Base-by-base conservation (phyloP, 1,284 basidiomycete species). In the Agroathelia rolfsii region DNA sequence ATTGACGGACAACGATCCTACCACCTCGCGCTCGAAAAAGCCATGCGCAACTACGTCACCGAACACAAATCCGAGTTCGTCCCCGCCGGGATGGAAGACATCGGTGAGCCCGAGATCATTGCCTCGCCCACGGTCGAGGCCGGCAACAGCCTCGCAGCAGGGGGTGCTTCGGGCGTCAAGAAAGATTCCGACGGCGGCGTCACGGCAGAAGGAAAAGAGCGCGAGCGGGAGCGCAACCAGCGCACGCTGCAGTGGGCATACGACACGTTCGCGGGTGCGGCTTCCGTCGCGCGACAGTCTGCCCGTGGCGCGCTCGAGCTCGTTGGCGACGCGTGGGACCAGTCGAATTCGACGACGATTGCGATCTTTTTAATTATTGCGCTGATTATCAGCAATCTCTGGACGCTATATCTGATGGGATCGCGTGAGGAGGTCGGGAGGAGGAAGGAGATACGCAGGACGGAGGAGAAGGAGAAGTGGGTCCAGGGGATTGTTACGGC, bases 1-100 rank as follows among this genome's bases (percentile, higher is more conserved):
- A 78, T 96, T 32, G 93, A 96, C n/a, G 94, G 95, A 2, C 94
- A 98, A 52, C 93, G 84, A 56, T 64, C 69, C 32, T 95, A 93
- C 53, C 89, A 96, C 51, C 51, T 57, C 11, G 90, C 90, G 26
- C 69, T 97, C 4, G 88, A 94, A 43, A 72, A 65, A 41, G 79
- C 78, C 5, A 92, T 97, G 78, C 72, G 86, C 17, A 61, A 61
- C 31, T 94, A 97, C 61, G 92, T 97, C 49, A 70, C 81, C 39
- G 77, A 82, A 34, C 89, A 98, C 54, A 72, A 81, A 37, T 71
- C 73, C 40, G 93, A 97, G 59, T 97, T 97, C 57, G 61, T 88
- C 32, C 83, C 87, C 0, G 82, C 81, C 38, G 90, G 87, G 7
- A 63, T 85, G 27, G 82, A 76, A 37, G 59, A 64, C 13, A 56